Percentiles rank a stretch among this genome's conserved stretches.
Conservation (phyloP, 78 protist genomes). For the slime mould (Dictyostelium discoideum) region dicty_2.7 NC_007090.3:2906001-2906500, state of each 20-base stretch:
- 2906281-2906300: conserved; percentile 93
- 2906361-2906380: conserved; percentile 83
- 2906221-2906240: conserved; percentile 80
- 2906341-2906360: conserved; percentile 87
- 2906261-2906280: conserved; percentile 93
- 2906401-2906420: conserved; percentile 68
- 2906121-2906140: conserved; percentile 58
- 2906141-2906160: conserved; percentile 22
- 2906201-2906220: conserved; percentile 85
- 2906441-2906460: conserved; percentile 90
- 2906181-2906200: conserved; percentile 71
- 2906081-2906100: conserved; percentile 93
- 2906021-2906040: conserved; percentile 86
- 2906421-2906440: conserved; percentile 83
- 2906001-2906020: not conserved
- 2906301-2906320: conserved; percentile 95
- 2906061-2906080: conserved; percentile 97
- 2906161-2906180: conserved; percentile 14
- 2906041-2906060: conserved; percentile 74
- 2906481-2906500: conserved; percentile 90
- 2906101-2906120: conserved; percentile 82
- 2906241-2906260: conserved; percentile 94
- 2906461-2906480: conserved; percentile 91
- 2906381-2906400: conserved; percentile 71
- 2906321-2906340: conserved; percentile 92